A percentile compares a stretch with the other conserved stretches of the same genome.
Evolutionary conservation across 495 filamentous ascomycete genomes (phyloP).

Genomic region (Xylaria venustula): DNA sequence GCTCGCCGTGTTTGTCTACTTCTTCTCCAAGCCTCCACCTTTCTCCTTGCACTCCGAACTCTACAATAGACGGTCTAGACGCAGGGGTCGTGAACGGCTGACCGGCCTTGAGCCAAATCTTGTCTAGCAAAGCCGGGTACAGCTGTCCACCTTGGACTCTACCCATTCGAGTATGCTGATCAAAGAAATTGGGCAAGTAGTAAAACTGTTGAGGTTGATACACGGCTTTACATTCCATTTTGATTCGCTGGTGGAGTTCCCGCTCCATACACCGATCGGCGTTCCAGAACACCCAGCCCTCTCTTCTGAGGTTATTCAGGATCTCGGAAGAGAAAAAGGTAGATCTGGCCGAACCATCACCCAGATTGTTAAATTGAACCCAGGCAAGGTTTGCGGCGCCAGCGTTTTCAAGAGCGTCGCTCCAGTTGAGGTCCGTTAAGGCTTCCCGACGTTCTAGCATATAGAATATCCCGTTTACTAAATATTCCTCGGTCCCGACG

Average conservation of each 20-base stretch:
- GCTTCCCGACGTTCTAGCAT: not conserved
- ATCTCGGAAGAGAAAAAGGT: not conserved
- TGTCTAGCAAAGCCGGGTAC: too few relatives aligned
- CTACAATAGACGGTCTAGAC: not conserved
- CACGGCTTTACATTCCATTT: too few relatives aligned
- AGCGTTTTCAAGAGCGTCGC: not conserved
- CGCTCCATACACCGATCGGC: not conserved
- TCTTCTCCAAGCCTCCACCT: not conserved
- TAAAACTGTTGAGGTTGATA: too few relatives aligned
- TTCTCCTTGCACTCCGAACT: not conserved
- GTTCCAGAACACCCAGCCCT: not conserved
- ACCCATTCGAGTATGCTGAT: too few relatives aligned
- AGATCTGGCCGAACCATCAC: not conserved
- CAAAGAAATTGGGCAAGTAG: too few relatives aligned
- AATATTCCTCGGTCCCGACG: not conserved
- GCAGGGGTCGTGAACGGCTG: not conserved
- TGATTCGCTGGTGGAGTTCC: too few relatives aligned
- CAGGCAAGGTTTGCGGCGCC: not conserved
- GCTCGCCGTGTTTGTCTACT: not conserved
- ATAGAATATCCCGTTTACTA: not conserved
- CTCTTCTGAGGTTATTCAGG: not conserved
- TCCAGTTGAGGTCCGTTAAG: not conserved
- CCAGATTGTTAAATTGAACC: not conserved
- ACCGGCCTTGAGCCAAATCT: not conserved
- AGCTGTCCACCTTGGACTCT: too few relatives aligned